Evolutionary conservation across 1,284 basidiomycete genomes (phyloP).

Genomic region (Rhodotorula sp.): DNA sequence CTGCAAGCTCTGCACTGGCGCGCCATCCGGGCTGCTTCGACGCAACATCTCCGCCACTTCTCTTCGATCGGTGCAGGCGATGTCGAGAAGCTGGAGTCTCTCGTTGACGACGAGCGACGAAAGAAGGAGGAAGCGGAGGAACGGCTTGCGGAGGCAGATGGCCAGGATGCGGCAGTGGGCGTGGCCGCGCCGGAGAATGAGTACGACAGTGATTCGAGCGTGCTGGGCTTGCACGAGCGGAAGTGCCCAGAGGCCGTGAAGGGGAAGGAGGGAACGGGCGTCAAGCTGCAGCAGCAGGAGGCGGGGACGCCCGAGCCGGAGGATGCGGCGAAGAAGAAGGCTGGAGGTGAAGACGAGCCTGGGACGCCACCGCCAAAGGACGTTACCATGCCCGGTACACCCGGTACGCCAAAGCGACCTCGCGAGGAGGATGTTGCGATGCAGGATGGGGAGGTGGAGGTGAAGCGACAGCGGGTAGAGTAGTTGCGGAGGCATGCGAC

Average conservation of each 20-base stretch:
- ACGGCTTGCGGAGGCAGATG: not conserved
- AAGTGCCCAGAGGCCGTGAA: not conserved
- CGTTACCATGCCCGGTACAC: not conserved
- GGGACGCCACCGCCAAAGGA: not conserved
- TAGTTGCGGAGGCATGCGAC: not conserved
- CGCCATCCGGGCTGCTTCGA: conserved; percentile 28
- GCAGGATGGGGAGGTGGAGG: conserved; percentile 8
- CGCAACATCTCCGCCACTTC: conserved; percentile 29
- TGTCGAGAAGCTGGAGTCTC: conserved; percentile 5
- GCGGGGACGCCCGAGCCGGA: not conserved
- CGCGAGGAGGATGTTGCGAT: conserved; percentile 17
- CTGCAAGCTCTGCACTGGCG: conserved; percentile 38
- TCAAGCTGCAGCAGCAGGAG: not conserved
- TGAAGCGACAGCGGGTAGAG: conserved; percentile 4
- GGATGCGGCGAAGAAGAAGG: not conserved
- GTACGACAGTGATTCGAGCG: conserved; percentile 5
- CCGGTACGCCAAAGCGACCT: conserved; percentile 27
- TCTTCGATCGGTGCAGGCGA: conserved; percentile 27
- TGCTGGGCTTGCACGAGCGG: not conserved
- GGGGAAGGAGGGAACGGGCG: not conserved
- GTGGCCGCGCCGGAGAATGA: not conserved
- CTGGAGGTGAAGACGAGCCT: not conserved
- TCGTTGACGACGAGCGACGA: conserved; percentile 15
- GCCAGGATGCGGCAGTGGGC: not conserved
- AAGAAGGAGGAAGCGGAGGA: conserved; percentile 2